A percentile compares a stretch with the other conserved stretches of the same genome.
These are phyloP conservation scores for Picea sitchensis DNA, from an alignment of 75 land plant species.

Conservation along the genomic window DNA sequence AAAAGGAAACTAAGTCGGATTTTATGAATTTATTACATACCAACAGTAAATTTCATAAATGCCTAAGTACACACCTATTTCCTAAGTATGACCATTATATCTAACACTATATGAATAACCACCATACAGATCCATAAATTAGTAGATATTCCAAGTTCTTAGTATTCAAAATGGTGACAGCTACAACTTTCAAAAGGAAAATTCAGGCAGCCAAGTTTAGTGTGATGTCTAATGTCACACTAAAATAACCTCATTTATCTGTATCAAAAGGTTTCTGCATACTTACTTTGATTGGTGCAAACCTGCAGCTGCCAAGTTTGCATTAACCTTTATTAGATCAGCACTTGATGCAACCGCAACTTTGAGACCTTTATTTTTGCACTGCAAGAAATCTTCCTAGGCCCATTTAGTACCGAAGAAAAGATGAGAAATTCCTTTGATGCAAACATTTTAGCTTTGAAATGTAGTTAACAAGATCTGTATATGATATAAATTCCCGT, in stretches of 20 bases:
- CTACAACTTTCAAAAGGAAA: background rate
- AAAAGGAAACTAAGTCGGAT: no score
- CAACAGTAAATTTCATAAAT: no score
- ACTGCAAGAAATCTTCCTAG: slow-evolving; percentile 40
- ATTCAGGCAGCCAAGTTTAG: background rate
- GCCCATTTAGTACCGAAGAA: slow-evolving; percentile 7
- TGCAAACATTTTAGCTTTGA: background rate
- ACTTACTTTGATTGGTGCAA: slow-evolving; percentile 86
- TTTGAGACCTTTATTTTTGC: slow-evolving; percentile 81
- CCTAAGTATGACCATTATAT: no score
- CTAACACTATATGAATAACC: background rate
- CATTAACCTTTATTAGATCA: slow-evolving; percentile 91
- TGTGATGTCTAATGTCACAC: background rate
- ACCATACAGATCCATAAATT: background rate
- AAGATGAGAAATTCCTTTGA: background rate
- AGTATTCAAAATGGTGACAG: background rate
- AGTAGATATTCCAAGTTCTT: background rate
- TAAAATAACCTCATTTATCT: no score
- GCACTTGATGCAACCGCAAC: slow-evolving; percentile 99
- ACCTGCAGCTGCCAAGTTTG: slow-evolving; percentile 93
- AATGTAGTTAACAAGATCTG: slow-evolving; percentile 1
- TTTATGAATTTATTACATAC: no score
- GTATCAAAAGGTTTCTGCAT: background rate
- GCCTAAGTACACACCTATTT: no score
- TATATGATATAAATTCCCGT: background rate